phyloP scores from a whole-genome alignment of 2,329 filamentous ascomycete genomes.

The Nothomitra cinnamomea region DNA sequence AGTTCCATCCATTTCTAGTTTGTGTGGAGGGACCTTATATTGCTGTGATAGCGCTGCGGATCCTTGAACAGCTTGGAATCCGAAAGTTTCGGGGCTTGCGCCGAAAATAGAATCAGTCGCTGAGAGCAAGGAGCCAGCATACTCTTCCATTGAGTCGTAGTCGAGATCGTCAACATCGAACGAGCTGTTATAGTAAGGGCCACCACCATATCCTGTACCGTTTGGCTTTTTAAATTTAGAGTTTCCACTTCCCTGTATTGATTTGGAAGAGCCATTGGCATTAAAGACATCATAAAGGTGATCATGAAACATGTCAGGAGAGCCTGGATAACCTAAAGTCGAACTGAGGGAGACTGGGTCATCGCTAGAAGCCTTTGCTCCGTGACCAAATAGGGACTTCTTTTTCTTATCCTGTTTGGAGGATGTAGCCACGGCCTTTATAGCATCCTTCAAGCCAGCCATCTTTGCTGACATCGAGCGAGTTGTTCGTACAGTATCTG shows the following conservation, averaged over 20 bases:
- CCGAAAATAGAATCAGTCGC: background rate
- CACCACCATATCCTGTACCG: background rate
- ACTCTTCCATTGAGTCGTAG: background rate
- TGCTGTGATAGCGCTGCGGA: background rate
- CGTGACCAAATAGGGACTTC: background rate
- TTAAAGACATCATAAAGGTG: background rate
- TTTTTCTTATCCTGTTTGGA: conserved; percentile 2
- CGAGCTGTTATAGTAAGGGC: background rate
- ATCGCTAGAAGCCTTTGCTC: background rate
- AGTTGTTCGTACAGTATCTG: background rate
- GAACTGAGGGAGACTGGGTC: background rate
- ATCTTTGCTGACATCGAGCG: background rate
- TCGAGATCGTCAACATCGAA: background rate
- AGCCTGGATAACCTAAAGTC: background rate
- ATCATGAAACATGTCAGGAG: background rate
- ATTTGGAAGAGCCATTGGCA: background rate
- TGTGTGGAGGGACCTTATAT: background rate
- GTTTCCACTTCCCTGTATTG: background rate
- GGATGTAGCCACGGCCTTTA: background rate
- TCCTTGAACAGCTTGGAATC: background rate
- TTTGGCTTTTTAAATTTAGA: conserved; percentile 2
- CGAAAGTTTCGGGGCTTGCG: background rate
- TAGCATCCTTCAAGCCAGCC: background rate
- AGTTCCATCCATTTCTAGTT: too few relatives aligned
- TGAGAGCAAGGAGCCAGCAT: background rate